Conservation (phyloP, 306 rosid species). For the Medicago truncatula region MtrunA17r5.0-ANR NC_053043.1:47261001-47261500, state of each 20-base stretch:
- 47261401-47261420: neutral
- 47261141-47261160: constrained; percentile 93
- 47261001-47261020: constrained; percentile 60
- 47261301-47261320: neutral
- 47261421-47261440: neutral
- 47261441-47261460: neutral
- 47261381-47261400: neutral
- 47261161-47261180: constrained; percentile 89
- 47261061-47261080: constrained; percentile 85
- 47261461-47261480: neutral
- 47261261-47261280: constrained; percentile 81
- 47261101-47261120: constrained; percentile 83
- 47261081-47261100: constrained; percentile 84
- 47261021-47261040: constrained; percentile 77
- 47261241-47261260: constrained; percentile 87
- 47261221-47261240: constrained; percentile 92
- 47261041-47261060: constrained; percentile 74
- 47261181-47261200: constrained; percentile 84
- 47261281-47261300: neutral
- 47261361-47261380: neutral
- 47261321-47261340: neutral
- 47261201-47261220: constrained; percentile 91
- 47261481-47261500: neutral
- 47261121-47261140: constrained; percentile 85
- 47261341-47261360: neutral